Base-by-base conservation (phyloP, 1,284 basidiomycete species). In the Fomitopsis pinicola region DNA sequence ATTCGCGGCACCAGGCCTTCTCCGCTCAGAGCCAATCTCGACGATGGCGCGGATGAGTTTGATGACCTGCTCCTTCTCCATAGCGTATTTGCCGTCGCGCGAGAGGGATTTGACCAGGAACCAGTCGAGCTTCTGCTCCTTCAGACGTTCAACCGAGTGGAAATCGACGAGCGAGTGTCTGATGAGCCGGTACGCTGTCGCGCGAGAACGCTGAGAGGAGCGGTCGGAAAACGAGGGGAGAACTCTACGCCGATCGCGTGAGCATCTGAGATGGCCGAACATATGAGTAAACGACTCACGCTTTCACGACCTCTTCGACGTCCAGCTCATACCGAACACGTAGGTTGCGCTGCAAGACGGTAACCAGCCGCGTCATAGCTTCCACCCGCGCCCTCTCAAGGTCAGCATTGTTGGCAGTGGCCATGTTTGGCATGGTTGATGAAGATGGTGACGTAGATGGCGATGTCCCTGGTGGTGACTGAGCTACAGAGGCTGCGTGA, bases 41-140 rank as follows among this genome's bases (percentile, higher is more conserved):
- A 96, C 83, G 45, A 96, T 85, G 1, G 87, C 78, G n/a, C 97
- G 89, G 54, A 98, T 85, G 22, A 98, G 85, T 64, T 94, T 94
- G 68, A 99, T 86, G n/a, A 87, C 94, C 73, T 98, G 95, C 71
- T 98, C 94, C 70, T 95, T 92, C 77, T 99, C 97, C 2, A 89
- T 80, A 1, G 89, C 84, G 66, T 89, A 81, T 69, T 94, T 92
- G 70, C 86, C 88, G 71, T 98, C 96, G 17, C 95, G 87, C 1
- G 90, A 85, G 33, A 98, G 80, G 0, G 95, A 88, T 92, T 89
- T 88, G 63, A 97, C 85, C 57, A 98, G 85, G 69, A 94, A 95
- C 86, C 92, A 95, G 69, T 98, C 94, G 46, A 98, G 73, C 8
- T 89, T 77, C 55, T 89, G 82, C 59, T 79, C 77, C 28, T 77